Percentiles rank a stretch among this genome's conserved stretches.
phyloP scores from a whole-genome alignment of 345 rosid genomes.

The Arabidopsis thaliana region DNA sequence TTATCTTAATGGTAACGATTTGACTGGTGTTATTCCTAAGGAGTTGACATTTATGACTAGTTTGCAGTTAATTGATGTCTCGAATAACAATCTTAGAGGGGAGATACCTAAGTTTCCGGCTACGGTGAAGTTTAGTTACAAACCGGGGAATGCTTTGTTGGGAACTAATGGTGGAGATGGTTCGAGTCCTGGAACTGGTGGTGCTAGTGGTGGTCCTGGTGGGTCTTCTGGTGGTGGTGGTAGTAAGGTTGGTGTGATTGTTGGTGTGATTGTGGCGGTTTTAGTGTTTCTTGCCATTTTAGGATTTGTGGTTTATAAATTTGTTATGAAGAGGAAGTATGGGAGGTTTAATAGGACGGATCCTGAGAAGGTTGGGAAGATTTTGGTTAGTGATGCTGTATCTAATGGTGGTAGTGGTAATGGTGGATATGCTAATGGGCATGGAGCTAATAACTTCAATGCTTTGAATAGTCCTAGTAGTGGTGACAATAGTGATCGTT shows the following conservation, averaged over 20 bases:
- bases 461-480: constrained; percentile 65
- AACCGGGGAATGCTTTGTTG: constrained; percentile 58
- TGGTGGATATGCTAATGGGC: constrained; percentile 39
- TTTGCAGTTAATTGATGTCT: constrained; percentile 60
- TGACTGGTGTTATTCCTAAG: constrained; percentile 69
- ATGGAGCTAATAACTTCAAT: constrained; percentile 50
- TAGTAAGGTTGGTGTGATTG: constrained; percentile 54
- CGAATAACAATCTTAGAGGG: constrained; percentile 77
- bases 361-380: constrained; percentile 52
- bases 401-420: constrained; percentile 35
- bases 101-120: constrained; percentile 50
- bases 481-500: constrained; percentile 60
- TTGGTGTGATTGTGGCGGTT: constrained; percentile 53
- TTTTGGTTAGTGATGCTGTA: constrained; percentile 48
- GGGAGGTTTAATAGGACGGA: constrained; percentile 52
- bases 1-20: constrained; percentile 59
- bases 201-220: constrained; percentile 22
- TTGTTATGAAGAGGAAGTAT: constrained; percentile 48
- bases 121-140: constrained; percentile 49
- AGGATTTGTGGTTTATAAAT: constrained; percentile 58
- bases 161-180: constrained; percentile 49
- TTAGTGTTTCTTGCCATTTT: constrained; percentile 53
- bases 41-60: constrained; percentile 56
- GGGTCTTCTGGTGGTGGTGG: constrained; percentile 41
- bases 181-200: constrained; percentile 35